phyloP scores from a whole-genome alignment of 495 filamentous ascomycete genomes.

The Ramalina peruviana region DNA sequence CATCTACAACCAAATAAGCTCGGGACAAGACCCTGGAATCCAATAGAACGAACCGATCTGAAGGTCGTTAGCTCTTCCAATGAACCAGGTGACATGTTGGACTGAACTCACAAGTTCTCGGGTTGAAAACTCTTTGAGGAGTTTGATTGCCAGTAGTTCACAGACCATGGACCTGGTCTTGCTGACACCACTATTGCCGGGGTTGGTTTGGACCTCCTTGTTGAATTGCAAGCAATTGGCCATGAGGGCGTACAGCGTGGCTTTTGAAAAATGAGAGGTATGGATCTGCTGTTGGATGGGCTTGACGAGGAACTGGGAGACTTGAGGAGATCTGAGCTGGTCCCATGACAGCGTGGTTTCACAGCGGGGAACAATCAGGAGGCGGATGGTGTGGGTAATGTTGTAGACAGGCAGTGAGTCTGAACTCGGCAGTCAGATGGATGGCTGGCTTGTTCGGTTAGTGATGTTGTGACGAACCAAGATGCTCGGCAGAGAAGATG shows the following conservation, averaged over 20 bases:
- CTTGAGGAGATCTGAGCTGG: slow-evolving; percentile 82
- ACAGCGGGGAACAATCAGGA: slow-evolving; percentile 64
- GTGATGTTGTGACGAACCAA: slow-evolving; percentile 39
- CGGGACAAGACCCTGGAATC: neutral
- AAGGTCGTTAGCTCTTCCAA: slow-evolving; percentile 6
- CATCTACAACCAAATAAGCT: slow-evolving; percentile 42
- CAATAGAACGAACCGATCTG: slow-evolving; percentile 12
- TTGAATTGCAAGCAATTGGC: slow-evolving; percentile 87
- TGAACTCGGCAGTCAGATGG: slow-evolving; percentile 13
- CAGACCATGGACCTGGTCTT: slow-evolving; percentile 73
- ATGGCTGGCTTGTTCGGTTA: neutral
- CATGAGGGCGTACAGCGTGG: slow-evolving; percentile 77
- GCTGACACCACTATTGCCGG: slow-evolving; percentile 68
- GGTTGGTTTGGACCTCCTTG: slow-evolving; percentile 69
- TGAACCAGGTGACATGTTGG: neutral
- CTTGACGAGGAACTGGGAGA: slow-evolving; percentile 90
- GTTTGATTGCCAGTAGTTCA: slow-evolving; percentile 81
- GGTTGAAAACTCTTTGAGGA: slow-evolving; percentile 77
- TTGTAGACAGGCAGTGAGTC: slow-evolving; percentile 76
- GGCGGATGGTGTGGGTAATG: slow-evolving; percentile 74
- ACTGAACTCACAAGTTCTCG: slow-evolving; percentile 47
- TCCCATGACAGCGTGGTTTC: slow-evolving; percentile 94
- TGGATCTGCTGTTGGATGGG: slow-evolving; percentile 76
- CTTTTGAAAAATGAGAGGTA: slow-evolving; percentile 65
- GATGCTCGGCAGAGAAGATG: slow-evolving; percentile 67